Conservation (phyloP, 768 basidiomycete genomes). For the Rhodotorula taiwanensis region DNA sequence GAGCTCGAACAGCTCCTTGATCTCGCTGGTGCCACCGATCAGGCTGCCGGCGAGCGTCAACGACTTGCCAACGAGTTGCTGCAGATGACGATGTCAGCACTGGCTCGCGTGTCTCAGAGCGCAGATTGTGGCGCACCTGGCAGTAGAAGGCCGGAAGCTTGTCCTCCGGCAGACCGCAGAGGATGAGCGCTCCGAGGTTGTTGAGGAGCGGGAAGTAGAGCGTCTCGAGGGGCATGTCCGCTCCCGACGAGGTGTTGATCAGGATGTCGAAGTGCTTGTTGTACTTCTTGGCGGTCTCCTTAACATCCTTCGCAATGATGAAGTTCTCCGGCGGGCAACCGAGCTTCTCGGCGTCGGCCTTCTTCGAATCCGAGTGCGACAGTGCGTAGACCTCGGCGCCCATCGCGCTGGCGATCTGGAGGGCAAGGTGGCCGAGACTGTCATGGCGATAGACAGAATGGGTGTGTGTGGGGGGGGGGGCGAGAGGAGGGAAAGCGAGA, state of each 20-base stretch:
- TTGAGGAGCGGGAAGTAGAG: conserved; percentile 54
- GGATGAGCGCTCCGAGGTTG: conserved; percentile 47
- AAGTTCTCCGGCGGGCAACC: conserved; percentile 44
- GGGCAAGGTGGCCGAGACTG: conserved; percentile 46
- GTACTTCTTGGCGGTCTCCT: conserved; percentile 19
- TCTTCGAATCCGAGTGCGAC: conserved; percentile 54
- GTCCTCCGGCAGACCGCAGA: conserved; percentile 56
- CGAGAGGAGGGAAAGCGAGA: too few species aligned
- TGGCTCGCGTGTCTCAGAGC: not conserved
- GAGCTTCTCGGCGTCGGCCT: conserved; percentile 54
- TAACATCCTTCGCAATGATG: conserved; percentile 28
- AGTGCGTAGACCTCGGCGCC: conserved; percentile 55
- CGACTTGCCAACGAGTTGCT: conserved; percentile 41
- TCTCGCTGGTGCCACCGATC: conserved; percentile 57
- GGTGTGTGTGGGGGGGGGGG: too few species aligned
- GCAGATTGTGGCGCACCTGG: not conserved
- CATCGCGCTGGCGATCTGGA: conserved; percentile 38
- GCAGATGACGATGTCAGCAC: not conserved
- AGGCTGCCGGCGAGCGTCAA: conserved; percentile 42
- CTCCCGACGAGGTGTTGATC: conserved; percentile 45
- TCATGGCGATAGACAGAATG: too few species aligned
- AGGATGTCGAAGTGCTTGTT: conserved; percentile 44
- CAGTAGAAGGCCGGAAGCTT: conserved; percentile 30
- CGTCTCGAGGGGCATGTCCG: conserved; percentile 48
- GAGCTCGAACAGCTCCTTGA: conserved; percentile 53